These are phyloP conservation scores for Arctium lappa DNA, from an alignment of 129 eudicot species.

Conservation along the genomic window DNA sequence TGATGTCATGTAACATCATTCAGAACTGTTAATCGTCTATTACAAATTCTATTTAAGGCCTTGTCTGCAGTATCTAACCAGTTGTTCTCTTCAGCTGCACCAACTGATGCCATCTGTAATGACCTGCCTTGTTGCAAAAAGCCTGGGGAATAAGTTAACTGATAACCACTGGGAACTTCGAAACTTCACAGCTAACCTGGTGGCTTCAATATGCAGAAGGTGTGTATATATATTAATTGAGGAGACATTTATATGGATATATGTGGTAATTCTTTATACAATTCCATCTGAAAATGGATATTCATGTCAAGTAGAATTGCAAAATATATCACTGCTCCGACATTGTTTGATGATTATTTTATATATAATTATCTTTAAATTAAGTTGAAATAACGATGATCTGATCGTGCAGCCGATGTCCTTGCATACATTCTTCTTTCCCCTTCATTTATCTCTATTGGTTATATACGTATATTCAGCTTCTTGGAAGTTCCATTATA, in stretches of 20 bases:
- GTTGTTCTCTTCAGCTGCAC: constrained; percentile 59
- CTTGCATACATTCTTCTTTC: neutral
- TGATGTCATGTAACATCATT: neutral
- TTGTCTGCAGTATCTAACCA: constrained; percentile 19
- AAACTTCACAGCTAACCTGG: constrained; percentile 72
- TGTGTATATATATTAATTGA: constrained; percentile 7
- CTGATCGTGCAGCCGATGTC: neutral
- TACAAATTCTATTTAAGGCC: neutral
- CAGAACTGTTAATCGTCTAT: neutral
- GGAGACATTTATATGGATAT: neutral
- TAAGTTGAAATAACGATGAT: neutral
- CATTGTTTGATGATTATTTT: neutral
- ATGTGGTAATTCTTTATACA: neutral
- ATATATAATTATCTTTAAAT: too few species aligned
- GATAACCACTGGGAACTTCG: constrained; percentile 98
- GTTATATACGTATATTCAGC: too few species aligned
- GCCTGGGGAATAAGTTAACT: constrained; percentile 61
- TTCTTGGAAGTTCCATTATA: too few species aligned
- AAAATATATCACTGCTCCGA: neutral
- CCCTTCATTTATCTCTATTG: neutral
- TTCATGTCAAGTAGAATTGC: neutral
- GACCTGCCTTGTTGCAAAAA: constrained; percentile 91
- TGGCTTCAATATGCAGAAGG: constrained; percentile 86
- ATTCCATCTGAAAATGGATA: neutral
- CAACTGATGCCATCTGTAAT: constrained; percentile 93